Conservation (phyloP, 140 eudicot species). For the Cichorium intybus region DNA sequence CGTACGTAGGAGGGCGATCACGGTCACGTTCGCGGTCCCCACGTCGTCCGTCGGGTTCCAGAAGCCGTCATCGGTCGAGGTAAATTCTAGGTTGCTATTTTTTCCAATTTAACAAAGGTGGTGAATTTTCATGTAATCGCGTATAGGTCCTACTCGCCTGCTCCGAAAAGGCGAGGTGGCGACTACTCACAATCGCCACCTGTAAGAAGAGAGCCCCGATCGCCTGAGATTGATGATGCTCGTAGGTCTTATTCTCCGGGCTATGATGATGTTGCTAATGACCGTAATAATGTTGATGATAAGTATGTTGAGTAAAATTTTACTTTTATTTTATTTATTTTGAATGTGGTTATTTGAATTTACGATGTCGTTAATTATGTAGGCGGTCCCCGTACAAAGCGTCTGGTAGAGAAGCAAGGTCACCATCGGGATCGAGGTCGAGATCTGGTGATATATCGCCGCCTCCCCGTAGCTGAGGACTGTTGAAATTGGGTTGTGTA, state of each 20-base stretch:
- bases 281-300: conserved; percentile 32
- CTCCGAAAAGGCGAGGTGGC: conserved; percentile 40
- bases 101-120: background rate
- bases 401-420: conserved; percentile 43
- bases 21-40: conserved; percentile 64
- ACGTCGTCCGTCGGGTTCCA: conserved; percentile 47
- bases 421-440: conserved; percentile 67
- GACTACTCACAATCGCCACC: conserved; percentile 60
- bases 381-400: conserved; percentile 38
- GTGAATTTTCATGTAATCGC: conserved; percentile 1
- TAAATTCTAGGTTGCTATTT: background rate
- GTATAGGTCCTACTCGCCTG: conserved; percentile 68
- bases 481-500: conserved; percentile 20
- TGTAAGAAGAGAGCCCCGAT: conserved; percentile 42
- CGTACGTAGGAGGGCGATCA: conserved; percentile 38
- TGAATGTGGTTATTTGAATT: background rate
- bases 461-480: background rate
- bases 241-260: conserved; percentile 52
- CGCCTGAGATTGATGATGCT: conserved; percentile 23
- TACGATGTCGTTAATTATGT: background rate
- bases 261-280: conserved; percentile 26
- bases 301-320: conserved; percentile 2
- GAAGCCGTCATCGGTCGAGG: conserved; percentile 64
- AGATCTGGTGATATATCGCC: conserved; percentile 58
- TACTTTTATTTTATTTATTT: background rate